Percentiles rank a stretch among this genome's conserved stretches.
phyloP scores from a whole-genome alignment of 257 asterid species.

The Nicotiana noctiflora region DNA sequence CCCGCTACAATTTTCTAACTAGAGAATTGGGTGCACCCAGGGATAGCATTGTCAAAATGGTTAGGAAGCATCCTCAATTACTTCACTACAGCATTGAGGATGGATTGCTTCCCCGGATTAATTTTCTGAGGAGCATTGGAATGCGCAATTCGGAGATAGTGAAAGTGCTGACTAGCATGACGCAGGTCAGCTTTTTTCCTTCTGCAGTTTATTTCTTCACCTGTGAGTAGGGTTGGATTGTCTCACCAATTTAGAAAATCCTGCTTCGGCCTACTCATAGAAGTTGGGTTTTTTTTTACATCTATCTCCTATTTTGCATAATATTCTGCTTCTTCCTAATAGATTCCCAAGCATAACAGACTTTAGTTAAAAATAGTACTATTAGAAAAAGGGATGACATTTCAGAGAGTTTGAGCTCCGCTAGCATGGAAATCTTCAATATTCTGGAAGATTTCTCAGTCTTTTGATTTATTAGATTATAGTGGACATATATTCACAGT shows the following conservation, averaged over 20 bases:
- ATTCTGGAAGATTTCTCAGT: not conserved
- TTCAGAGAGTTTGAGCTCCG: not conserved
- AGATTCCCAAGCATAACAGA: not conserved
- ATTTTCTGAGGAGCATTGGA: conserved; percentile 78
- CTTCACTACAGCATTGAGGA: conserved; percentile 92
- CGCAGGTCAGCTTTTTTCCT: conserved; percentile 58
- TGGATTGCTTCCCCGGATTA: conserved; percentile 76
- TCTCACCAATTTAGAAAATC: not conserved
- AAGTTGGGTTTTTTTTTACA: not conserved
- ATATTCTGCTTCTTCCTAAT: not conserved
- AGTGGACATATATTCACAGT: not conserved
- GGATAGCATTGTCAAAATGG: conserved; percentile 87
- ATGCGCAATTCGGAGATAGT: conserved; percentile 63
- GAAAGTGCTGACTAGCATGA: conserved; percentile 77
- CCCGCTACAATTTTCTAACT: conserved; percentile 65
- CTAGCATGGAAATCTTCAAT: not conserved
- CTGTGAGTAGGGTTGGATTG: conserved; percentile 9
- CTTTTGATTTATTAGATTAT: not conserved
- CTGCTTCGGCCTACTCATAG: not conserved
- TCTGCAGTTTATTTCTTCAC: conserved; percentile 6
- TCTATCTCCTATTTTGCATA: not conserved
- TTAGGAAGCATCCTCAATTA: conserved; percentile 84
- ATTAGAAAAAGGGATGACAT: not conserved
- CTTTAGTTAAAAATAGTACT: not conserved
- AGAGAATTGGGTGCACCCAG: conserved; percentile 85